Evolutionary conservation across 75 land plant genomes (phyloP), one percentile per base, ranked within the genome.

Genomic region (Picea sitchensis): DNA sequence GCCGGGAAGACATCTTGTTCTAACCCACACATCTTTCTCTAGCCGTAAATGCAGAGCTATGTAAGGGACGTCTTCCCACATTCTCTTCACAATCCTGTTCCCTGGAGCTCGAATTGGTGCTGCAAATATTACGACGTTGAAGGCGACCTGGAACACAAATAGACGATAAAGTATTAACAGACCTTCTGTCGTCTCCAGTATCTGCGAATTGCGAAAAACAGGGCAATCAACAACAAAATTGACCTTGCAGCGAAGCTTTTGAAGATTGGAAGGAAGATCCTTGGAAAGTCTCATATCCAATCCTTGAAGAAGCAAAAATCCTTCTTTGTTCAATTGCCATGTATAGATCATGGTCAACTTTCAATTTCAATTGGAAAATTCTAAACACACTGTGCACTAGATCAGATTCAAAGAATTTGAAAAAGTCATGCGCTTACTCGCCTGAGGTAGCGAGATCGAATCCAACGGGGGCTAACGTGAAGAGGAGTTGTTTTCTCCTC

Each of bases 231-330:
- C 12, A 54, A 4, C 1, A 3, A 31, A 78, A 14, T 60, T 30
- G 91, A 26, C 26, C 26, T 26, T 26, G 26, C 26, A 26, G 26
- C 0, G 26, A 26, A 26, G 26, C 26, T 26, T 92, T 77, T 96
- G 96, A 9, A 96, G 93, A 80, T 96, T 95, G 20, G 88, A 78
- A 58, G 88, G 88, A 47, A 96, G 91, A 81, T 93, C 92, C 65
- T 92, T 93, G 23, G 98, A 84, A 0, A 96, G 90, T 75, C 98
- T 87, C 4, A 92, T 90, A 59, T 96, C 98, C 36, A 96, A 77
- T n/a, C 92, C 92, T 0, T 96, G 83, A 26, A 95, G 73, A 36
- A 36, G 38, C 14, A 95, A 75, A 15, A 93, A 85, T 0, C 94
- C 90, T 26, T 36, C 89, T 90, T 69, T 84, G 79, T 17, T 79